Percentiles rank a stretch among this genome's conserved stretches.
phyloP scores from a whole-genome alignment of 768 basidiomycete genomes.

The Floccularia luteovirens region DNA sequence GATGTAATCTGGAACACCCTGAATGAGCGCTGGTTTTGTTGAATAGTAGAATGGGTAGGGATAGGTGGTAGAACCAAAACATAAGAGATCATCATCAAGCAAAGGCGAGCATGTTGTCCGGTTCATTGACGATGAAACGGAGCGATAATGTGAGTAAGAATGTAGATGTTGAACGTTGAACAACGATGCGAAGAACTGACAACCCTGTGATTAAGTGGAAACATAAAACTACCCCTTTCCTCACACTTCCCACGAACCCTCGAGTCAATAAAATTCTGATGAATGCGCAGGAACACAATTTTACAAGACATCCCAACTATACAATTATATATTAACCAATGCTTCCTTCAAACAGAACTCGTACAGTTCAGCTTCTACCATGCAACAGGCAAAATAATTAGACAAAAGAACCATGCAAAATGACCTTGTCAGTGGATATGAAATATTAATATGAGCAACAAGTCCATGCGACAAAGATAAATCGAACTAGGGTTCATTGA shows the following conservation, averaged over 20 bases:
- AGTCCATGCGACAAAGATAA: conserved; percentile 12
- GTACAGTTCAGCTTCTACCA: conserved; percentile 20
- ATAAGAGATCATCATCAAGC: conserved; percentile 26
- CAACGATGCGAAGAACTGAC: too few relatives aligned
- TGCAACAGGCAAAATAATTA: conserved; percentile 11
- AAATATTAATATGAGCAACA: too few relatives aligned
- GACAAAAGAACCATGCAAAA: conserved; percentile 17
- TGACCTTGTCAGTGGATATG: conserved; percentile 21
- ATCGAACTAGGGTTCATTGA: conserved; percentile 55
- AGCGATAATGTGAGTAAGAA: neutral
- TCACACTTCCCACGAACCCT: neutral
- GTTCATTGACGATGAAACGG: conserved; percentile 22
- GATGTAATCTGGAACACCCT: conserved; percentile 58
- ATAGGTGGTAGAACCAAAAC: conserved; percentile 19
- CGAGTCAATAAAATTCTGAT: neutral
- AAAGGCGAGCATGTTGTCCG: conserved; percentile 24
- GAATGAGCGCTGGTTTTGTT: conserved; percentile 35
- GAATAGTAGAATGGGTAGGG: conserved; percentile 57
- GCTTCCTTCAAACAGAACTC: conserved; percentile 1
- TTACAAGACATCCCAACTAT: neutral
- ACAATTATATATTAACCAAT: conserved; percentile 5
- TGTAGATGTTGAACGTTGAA: too few relatives aligned
- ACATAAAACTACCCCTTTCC: too few relatives aligned
- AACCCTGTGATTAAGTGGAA: too few relatives aligned
- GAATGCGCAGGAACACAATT: too few relatives aligned